Percentiles rank a stretch among this genome's conserved stretches.
Conservation (phyloP, 495 filamentous ascomycete genomes). For the Penicillium robsamsonii region DNA sequence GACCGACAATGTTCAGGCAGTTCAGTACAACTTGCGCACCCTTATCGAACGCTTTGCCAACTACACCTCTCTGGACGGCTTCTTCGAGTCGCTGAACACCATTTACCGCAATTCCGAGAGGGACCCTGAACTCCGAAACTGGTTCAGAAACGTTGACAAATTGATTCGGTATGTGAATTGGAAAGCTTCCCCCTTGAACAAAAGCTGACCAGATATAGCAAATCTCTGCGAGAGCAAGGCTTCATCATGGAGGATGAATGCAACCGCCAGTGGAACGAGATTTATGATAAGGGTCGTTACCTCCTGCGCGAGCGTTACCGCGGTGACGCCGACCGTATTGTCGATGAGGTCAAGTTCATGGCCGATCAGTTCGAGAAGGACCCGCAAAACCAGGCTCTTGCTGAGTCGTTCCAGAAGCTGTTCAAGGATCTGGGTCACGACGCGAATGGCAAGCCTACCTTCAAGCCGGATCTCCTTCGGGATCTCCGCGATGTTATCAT, state of each 20-base stretch:
- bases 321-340: conserved; percentile 79
- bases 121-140: conserved; percentile 82
- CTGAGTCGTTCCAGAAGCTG: conserved; percentile 71
- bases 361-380: conserved; percentile 87
- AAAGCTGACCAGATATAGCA: conserved; percentile 34
- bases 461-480: conserved; percentile 90
- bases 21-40: conserved; percentile 78
- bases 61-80: conserved; percentile 79
- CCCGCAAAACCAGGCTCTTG: conserved; percentile 78
- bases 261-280: conserved; percentile 76
- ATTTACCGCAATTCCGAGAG: conserved; percentile 90
- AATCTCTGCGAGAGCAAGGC: conserved; percentile 82
- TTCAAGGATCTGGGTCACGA: conserved; percentile 86
- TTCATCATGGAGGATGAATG: conserved; percentile 83
- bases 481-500: conserved; percentile 86
- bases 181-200: not conserved
- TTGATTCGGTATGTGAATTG: conserved; percentile 60
- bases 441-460: conserved; percentile 75
- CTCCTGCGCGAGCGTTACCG: conserved; percentile 87
- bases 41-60: conserved; percentile 96
- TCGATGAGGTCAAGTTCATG: conserved; percentile 88
- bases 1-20: conserved; percentile 57
- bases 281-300: conserved; percentile 85
- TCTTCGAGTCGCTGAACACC: conserved; percentile 80
- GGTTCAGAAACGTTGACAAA: conserved; percentile 77